Percentiles rank a stretch among this genome's conserved stretches.
Evolutionary conservation across 73 alveolate genomes (phyloP).

Genomic region (Halteria grandinella): DNA sequence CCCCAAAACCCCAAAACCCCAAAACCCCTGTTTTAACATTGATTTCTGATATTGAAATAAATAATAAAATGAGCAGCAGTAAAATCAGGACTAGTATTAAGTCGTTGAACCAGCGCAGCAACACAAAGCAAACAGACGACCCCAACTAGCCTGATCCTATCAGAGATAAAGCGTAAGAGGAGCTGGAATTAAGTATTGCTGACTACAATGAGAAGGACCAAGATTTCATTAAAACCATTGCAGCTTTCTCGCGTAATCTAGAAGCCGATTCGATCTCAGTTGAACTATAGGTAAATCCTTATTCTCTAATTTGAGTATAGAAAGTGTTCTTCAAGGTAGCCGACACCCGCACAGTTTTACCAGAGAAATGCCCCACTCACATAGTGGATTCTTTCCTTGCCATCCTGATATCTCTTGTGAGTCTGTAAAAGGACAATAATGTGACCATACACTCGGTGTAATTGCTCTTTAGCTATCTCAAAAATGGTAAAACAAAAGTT

Average conservation of each 20-base stretch:
- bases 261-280: conserved; percentile 41
- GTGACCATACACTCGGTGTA: conserved; percentile 16
- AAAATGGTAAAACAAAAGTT: conserved; percentile 28
- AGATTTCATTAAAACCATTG: conserved; percentile 40
- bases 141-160: too few relatives aligned
- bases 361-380: conserved; percentile 47
- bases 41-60: too few relatives aligned
- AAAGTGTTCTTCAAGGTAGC: conserved; percentile 50
- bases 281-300: conserved; percentile 4
- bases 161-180: too few relatives aligned
- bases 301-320: conserved; percentile 1
- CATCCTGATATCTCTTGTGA: conserved; percentile 24
- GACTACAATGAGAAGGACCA: too few relatives aligned
- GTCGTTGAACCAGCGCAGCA: too few relatives aligned
- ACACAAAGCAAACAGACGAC: too few relatives aligned
- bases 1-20: too few relatives aligned
- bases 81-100: too few relatives aligned
- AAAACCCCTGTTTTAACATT: too few relatives aligned
- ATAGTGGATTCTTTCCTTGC: conserved; percentile 54
- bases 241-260: conserved; percentile 40
- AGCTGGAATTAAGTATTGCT: too few relatives aligned
- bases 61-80: too few relatives aligned
- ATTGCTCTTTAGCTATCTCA: conserved; percentile 38
- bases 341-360: conserved; percentile 17
- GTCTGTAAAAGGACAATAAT: background rate